phyloP scores from a whole-genome alignment of 768 basidiomycete species.

The Fomitopsis serialis region DNA sequence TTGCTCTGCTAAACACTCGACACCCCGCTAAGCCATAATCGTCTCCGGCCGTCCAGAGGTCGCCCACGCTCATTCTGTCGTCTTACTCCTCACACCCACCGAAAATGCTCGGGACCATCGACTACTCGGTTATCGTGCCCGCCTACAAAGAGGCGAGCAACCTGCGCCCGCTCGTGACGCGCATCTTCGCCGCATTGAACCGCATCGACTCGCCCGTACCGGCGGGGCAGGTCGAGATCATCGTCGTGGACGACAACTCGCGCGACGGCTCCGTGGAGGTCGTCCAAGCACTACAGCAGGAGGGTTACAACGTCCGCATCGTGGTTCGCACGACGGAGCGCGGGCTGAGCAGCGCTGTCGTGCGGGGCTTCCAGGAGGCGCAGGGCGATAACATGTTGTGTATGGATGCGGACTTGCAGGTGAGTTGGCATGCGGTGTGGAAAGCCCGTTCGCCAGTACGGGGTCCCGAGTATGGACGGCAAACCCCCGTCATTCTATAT shows the following conservation, averaged over 20 bases:
- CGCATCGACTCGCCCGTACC: conserved; percentile 22
- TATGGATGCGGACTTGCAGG: conserved; percentile 27
- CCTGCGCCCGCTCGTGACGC: conserved; percentile 24
- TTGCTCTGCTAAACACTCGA: too few species aligned
- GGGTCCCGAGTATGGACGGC: too few species aligned
- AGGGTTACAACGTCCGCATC: conserved; percentile 26
- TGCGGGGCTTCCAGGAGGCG: conserved; percentile 25
- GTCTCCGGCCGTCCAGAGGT: too few species aligned
- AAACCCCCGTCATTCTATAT: too few species aligned
- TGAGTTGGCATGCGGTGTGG: conserved; percentile 6
- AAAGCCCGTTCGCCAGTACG: too few species aligned
- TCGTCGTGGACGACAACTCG: conserved; percentile 27
- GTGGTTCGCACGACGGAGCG: conserved; percentile 24
- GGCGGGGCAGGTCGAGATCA: conserved; percentile 19
- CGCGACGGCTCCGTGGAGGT: conserved; percentile 23
- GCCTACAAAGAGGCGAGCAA: conserved; percentile 24
- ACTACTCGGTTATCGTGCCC: conserved; percentile 24
- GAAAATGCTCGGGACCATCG: not conserved
- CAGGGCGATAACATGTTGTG: conserved; percentile 25
- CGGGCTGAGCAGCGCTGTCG: conserved; percentile 24
- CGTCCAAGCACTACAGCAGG: conserved; percentile 20
- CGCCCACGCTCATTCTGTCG: too few species aligned
- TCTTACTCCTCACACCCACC: too few species aligned
- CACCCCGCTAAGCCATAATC: too few species aligned
- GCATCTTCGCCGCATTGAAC: conserved; percentile 22